phyloP scores from a whole-genome alignment of 2,329 filamentous ascomycete genomes.

The Calcarisporium arbuscula region DNA sequence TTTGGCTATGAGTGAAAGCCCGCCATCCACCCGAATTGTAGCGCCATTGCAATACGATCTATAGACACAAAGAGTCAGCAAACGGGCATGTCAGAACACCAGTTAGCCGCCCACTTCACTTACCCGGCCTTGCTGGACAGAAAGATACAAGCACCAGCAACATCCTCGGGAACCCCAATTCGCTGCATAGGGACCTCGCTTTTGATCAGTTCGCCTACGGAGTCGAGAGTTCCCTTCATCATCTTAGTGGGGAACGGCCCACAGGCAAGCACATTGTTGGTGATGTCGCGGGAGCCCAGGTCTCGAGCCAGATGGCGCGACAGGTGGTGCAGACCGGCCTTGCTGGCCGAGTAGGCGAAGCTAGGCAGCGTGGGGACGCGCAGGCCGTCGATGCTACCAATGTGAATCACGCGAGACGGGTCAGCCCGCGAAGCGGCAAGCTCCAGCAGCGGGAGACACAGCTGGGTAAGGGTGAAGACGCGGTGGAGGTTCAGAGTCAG shows the following conservation, averaged over 20 bases:
- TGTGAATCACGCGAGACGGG: constrained; percentile 57
- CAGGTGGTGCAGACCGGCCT: constrained; percentile 61
- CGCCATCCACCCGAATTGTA: constrained; percentile 57
- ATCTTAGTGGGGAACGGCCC: constrained; percentile 66
- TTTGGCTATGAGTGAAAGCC: constrained; percentile 39
- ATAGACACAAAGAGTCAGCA: neutral
- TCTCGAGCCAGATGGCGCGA: constrained; percentile 52
- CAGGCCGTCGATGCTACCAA: constrained; percentile 58
- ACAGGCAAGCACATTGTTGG: constrained; percentile 63
- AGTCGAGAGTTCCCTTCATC: constrained; percentile 56
- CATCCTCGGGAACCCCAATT: constrained; percentile 62
- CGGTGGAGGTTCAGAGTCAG: constrained; percentile 62
- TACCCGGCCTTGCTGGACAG: constrained; percentile 59
- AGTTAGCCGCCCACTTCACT: constrained; percentile 38
- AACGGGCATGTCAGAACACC: neutral
- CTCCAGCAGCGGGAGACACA: constrained; percentile 52
- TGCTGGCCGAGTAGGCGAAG: constrained; percentile 54
- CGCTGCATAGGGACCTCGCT: constrained; percentile 57
- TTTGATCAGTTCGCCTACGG: constrained; percentile 47
- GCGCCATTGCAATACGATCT: constrained; percentile 58
- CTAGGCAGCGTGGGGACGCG: constrained; percentile 53
- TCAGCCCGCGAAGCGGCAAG: constrained; percentile 33
- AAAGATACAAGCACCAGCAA: constrained; percentile 66
- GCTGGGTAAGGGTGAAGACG: constrained; percentile 61
- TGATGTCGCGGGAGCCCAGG: constrained; percentile 53